Evolutionary conservation across 2,329 filamentous ascomycete species (phyloP), one percentile per base, ranked within the genome.

Genomic region (Colletotrichum sp.): DNA sequence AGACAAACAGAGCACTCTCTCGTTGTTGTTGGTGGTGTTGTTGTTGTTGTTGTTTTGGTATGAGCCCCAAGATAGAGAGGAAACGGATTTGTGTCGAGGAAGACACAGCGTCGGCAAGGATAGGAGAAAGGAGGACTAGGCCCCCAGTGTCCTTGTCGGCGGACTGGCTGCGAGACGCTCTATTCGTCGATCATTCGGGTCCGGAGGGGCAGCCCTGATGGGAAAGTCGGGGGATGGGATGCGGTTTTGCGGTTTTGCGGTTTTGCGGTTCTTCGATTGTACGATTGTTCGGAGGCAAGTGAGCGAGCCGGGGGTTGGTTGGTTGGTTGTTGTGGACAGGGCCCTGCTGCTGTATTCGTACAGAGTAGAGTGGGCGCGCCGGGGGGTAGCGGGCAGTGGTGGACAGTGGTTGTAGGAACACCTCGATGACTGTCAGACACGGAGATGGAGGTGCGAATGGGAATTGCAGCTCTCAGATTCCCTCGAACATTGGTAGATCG

Each of bases 171-270:
- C n/a, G 39, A n/a, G 30, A 57, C 36, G 60, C 18, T 21, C 39
- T 75, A 72, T 68, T 75, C 44, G 44, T 52, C 49, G 21, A 52
- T 66, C 44, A 66, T 59, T 60, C 59, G 57, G n/a, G 15, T 34
- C 44, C 18, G 39, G 57, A 70, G 68, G 62, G 72, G 49, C 65
- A 55, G 30, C 24, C 30, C 21, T 32, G 15, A 71, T 65, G 55
- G 72, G 63, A 66, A 72, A 72, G 62, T 72, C 39, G 18, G 39
- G 68, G 68, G 36, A 52, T 39, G 60, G 63, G 32, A 73, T 72
- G 73, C 44, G 44, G 32, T 76, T 70, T 16, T 73, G 68, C n/a
- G 39, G 28, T 44, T 69, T 39, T 26, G 59, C n/a, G 39, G 49
- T 44, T 69, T 32, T 26, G 13, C 55, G 55, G 24, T 24, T 52